phyloP scores from a whole-genome alignment of 2,329 filamentous ascomycete species.

The Trichoderma aggressivum region DNA sequence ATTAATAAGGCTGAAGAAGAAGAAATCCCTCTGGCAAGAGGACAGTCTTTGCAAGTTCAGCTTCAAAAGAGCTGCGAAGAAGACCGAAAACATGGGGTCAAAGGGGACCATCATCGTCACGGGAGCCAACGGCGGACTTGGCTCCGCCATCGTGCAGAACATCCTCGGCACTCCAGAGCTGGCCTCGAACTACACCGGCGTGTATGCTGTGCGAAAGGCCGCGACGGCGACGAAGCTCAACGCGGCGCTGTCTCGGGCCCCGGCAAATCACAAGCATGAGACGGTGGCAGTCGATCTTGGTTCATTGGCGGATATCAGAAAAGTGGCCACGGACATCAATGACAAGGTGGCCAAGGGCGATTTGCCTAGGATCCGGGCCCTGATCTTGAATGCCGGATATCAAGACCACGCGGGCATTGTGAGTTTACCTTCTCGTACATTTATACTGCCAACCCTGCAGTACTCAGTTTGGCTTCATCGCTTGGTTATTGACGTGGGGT shows the following conservation, averaged over 20 bases:
- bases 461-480: background rate
- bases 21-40: background rate
- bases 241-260: slow-evolving; percentile 24
- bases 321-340: slow-evolving; percentile 30
- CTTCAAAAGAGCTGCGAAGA: background rate
- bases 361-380: slow-evolving; percentile 37
- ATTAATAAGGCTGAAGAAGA: background rate
- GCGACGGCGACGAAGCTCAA: slow-evolving; percentile 30
- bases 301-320: slow-evolving; percentile 29
- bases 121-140: slow-evolving; percentile 39
- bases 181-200: slow-evolving; percentile 32
- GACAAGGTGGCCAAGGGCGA: slow-evolving; percentile 29
- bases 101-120: slow-evolving; percentile 37
- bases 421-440: too few relatives aligned
- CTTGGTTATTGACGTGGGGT: background rate
- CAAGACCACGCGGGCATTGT: slow-evolving; percentile 28
- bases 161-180: slow-evolving; percentile 31
- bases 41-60: background rate
- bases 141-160: slow-evolving; percentile 32
- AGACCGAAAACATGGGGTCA: slow-evolving; percentile 11
- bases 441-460: background rate
- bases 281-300: slow-evolving; percentile 33
- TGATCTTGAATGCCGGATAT: slow-evolving; percentile 37
- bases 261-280: slow-evolving; percentile 30
- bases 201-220: slow-evolving; percentile 37